Conservation (phyloP, 768 basidiomycete species). For the Harrya chromipes region DNA sequence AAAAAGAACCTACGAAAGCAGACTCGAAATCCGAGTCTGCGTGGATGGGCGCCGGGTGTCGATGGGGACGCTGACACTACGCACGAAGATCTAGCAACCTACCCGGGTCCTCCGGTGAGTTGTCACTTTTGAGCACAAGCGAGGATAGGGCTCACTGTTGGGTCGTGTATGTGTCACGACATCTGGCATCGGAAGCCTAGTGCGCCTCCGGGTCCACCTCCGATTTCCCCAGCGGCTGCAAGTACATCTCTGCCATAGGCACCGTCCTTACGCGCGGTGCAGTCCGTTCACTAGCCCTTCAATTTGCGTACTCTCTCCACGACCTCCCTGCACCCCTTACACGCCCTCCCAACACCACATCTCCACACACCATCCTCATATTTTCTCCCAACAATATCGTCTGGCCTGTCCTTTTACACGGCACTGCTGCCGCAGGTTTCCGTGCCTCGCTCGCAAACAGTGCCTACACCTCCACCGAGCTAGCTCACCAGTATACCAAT, state of each 20-base stretch:
- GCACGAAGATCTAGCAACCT: no score
- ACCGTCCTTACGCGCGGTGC: slow-evolving; percentile 53
- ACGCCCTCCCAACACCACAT: slow-evolving; percentile 45
- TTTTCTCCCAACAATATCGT: slow-evolving; percentile 67
- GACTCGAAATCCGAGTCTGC: no score
- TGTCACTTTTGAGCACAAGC: no score
- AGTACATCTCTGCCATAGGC: slow-evolving; percentile 31
- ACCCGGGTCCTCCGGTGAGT: no score
- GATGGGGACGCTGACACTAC: no score
- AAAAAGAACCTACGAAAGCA: no score
- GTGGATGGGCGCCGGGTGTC: no score
- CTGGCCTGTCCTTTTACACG: slow-evolving; percentile 47
- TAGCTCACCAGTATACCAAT: slow-evolving; percentile 69
- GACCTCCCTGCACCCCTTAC: slow-evolving; percentile 41
- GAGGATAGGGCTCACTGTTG: no score
- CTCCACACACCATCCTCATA: slow-evolving; percentile 49
- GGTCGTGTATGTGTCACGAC: no score
- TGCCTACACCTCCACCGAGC: slow-evolving; percentile 63
- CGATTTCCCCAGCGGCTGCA: no score
- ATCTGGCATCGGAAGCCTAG: no score
- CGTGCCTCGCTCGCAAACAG: slow-evolving; percentile 72
- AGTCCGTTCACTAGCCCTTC: slow-evolving; percentile 50
- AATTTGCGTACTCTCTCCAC: slow-evolving; percentile 56
- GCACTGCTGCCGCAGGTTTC: slow-evolving; percentile 60
- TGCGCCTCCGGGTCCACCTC: no score